A percentile compares a stretch with the other conserved stretches of the same genome.
Conservation (phyloP, 1,139 yeast genomes). For the Protomyces pachydermus region DNA sequence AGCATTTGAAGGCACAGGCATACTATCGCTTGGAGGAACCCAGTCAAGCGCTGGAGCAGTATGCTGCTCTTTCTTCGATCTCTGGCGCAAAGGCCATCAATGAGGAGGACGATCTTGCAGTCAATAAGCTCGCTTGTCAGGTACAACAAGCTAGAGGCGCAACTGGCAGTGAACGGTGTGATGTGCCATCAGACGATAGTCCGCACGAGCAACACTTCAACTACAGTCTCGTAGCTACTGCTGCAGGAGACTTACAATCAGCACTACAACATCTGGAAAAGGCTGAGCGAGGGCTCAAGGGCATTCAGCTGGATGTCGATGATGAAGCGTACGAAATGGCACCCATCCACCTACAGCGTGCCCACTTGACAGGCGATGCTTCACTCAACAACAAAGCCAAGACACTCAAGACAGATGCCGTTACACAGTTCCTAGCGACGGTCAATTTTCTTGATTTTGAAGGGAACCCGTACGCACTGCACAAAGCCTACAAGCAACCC, state of each 20-base stretch:
- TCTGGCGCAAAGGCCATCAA: background rate
- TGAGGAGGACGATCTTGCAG: slow-evolving; percentile 13
- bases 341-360: slow-evolving; percentile 15
- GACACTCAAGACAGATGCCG: slow-evolving; percentile 1
- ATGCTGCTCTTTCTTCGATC: background rate
- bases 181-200: background rate
- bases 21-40: slow-evolving; percentile 11
- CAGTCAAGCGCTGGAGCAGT: background rate
- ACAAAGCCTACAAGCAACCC: background rate
- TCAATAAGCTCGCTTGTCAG: slow-evolving; percentile 9
- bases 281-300: background rate
- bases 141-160: slow-evolving; percentile 2
- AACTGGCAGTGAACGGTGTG: background rate
- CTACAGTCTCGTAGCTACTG: background rate
- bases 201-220: slow-evolving; percentile 17
- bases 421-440: slow-evolving; percentile 6
- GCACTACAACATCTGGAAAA: slow-evolving; percentile 1
- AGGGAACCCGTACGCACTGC: slow-evolving; percentile 6
- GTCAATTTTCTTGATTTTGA: background rate
- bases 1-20: slow-evolving; percentile 15
- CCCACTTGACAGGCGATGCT: slow-evolving; percentile 10
- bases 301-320: background rate
- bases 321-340: slow-evolving; percentile 15
- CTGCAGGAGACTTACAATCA: background rate
- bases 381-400: background rate